Evolutionary conservation across 345 rosid species (phyloP), one percentile per base, ranked within the genome.

Genomic region (Sonneratia caseolaris): DNA sequence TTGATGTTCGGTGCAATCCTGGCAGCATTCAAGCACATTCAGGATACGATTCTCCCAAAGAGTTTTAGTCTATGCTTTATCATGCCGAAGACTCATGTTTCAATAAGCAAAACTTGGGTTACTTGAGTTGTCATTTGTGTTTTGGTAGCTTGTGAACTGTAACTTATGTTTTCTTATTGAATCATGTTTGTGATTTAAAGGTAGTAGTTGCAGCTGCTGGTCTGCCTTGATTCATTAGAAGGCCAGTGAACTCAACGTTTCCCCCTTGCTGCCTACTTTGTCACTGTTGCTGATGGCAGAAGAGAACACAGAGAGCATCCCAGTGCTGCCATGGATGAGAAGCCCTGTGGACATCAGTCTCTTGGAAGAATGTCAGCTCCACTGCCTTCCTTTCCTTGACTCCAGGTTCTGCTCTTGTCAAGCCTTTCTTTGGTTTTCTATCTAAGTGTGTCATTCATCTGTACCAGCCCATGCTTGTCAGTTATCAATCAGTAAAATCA

Each of bases 321-420:
- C 93, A 7, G 80, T 91, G 65, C 85, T 95, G 81, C 90, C 93
- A 82, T 95, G 99, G 99, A 92, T 95, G 98, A 82, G 96, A 80
- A 81, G 80, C 71, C 97, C 98, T 0, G 72, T 95, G 70, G 94
- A 90, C 76, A 84, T 95, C 67, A 80, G 76, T 71, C 68, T 72
- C 22, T 51, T 81, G 22, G 81, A 86, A 77, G 84, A 76, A 36
- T 90, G 89, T 72, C 70, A 85, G 69, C 86, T 95, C 68, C 77
- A 85, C 64, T 79, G 80, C 45, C 75, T 92, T 68, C 98, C 97
- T 81, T 88, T 85, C 75, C 87, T 95, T 71, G 85, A 92, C 70
- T 86, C 91, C 72, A 89, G 87, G 99, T 95, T 71, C 38, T 49
- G 37, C 15, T 69, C 68, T 69, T 4, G 18, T 24, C 35, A 6